A percentile compares a stretch with the other conserved stretches of the same genome.
Evolutionary conservation across 441 rosid genomes (phyloP).

Genomic region (Corymbia citriodora): DNA sequence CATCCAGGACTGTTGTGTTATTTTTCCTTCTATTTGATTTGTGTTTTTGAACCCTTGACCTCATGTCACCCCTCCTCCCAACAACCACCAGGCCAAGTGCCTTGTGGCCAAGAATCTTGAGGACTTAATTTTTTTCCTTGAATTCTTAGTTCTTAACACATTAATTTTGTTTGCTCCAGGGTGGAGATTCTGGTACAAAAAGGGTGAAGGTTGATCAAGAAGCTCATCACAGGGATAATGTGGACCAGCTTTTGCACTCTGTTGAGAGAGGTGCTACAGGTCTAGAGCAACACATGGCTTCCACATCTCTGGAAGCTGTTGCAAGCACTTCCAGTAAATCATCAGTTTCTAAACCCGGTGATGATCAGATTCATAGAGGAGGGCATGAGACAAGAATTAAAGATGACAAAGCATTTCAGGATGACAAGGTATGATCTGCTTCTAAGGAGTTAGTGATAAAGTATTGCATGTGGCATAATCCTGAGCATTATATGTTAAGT

Average conservation of each 20-base stretch:
- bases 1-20: not conserved
- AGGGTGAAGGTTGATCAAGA: slow-evolving; percentile 77
- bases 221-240: not conserved
- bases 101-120: not conserved
- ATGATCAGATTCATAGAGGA: slow-evolving; percentile 60
- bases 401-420: slow-evolving; percentile 46
- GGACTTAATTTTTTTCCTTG: not conserved
- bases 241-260: not conserved
- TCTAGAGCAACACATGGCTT: slow-evolving; percentile 45
- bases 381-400: slow-evolving; percentile 56
- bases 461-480: not conserved
- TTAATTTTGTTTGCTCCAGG: slow-evolving; percentile 25
- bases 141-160: not conserved
- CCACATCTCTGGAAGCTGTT: slow-evolving; percentile 41
- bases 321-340: slow-evolving; percentile 45
- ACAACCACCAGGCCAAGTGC: not conserved
- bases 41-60: not conserved
- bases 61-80: not conserved
- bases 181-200: slow-evolving; percentile 66
- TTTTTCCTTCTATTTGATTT: not conserved
- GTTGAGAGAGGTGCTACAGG: slow-evolving; percentile 41
- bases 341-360: slow-evolving; percentile 27
- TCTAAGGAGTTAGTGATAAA: not conserved
- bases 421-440: slow-evolving; percentile 51
- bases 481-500: not conserved